Evolutionary conservation across 2,329 filamentous ascomycete genomes (phyloP), one percentile per base, ranked within the genome.

Genomic region (Aspergillus ochraceus): DNA sequence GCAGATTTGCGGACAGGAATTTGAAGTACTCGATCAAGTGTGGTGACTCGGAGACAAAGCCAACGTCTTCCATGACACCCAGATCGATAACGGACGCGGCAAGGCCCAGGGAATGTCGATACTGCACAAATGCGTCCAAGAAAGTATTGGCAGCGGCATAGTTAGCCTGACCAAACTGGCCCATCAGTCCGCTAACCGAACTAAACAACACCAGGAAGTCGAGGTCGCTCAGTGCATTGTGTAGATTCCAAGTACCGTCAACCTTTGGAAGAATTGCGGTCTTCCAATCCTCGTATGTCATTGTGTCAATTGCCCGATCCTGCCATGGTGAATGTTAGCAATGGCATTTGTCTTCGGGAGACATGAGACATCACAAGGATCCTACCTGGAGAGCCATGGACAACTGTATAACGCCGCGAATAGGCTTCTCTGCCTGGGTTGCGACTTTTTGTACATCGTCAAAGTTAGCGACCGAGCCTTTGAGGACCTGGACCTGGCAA

Each of bases 161-260:
- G 57, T 79, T 81, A 12, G 79, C 73, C 57, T 84, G 73, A 3
- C 78, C 76, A 2, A 75, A 64, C 53, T 80, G 80, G 5, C 82
- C 81, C 9, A 81, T 69, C 10, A 83, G 68, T 2, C 76, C 76
- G 20, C 76, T 73, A 1, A 75, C 63, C 0, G 78, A 80, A 1
- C 76, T 77, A 1, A 79, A 66, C 60, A 76, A 70, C 53, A 79
- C 63, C 59, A 80, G 80, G 64, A 80, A 80, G 51, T 78, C 74
- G 6, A 81, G 64, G 49, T 74, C 49, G 26, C 3, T 66, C 9
- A 12, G 74, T 57, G 11, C 61, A 30, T 14, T 63, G 60, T 77
- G 72, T 8, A 79, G 66, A 57, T 78, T 77, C 68, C 70, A 72
- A 2, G 72, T 72, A 4, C 74, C 77, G 17, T 71, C 57, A 4